Conservation (phyloP, 2,329 filamentous ascomycete species). For the Huntiella omanensis region DNA sequence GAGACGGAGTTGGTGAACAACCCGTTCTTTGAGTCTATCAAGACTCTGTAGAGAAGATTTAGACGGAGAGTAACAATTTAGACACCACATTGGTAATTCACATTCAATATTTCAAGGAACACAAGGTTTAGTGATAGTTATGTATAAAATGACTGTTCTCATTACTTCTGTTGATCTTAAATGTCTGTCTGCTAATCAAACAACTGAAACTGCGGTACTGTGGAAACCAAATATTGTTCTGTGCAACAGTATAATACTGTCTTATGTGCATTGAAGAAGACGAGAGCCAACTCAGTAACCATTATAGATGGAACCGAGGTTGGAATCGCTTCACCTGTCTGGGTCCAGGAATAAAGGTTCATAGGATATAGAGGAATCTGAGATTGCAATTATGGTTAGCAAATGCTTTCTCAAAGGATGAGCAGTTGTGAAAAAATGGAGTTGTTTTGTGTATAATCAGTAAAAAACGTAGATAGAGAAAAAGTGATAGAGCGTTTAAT, state of each 20-base stretch:
- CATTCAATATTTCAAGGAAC: not conserved
- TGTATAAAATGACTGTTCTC: not conserved
- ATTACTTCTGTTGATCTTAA: not conserved
- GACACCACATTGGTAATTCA: not conserved
- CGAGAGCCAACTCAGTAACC: not conserved
- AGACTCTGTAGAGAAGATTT: slow-evolving; percentile 26
- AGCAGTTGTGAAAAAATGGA: slow-evolving; percentile 1
- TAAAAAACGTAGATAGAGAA: slow-evolving; percentile 12
- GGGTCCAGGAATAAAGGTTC: slow-evolving; percentile 7
- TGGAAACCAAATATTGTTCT: too few species aligned
- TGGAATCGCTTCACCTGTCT: slow-evolving; percentile 9
- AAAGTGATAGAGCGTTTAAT: slow-evolving; percentile 11
- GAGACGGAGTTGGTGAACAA: slow-evolving; percentile 47
- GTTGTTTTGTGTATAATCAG: slow-evolving; percentile 9
- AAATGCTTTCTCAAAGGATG: not conserved
- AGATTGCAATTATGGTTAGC: slow-evolving; percentile 8
- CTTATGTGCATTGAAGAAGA: not conserved
- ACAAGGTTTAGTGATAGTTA: not conserved
- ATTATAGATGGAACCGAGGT: not conserved
- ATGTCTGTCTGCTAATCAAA: too few species aligned
- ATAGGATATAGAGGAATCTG: not conserved
- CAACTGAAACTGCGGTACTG: too few species aligned
- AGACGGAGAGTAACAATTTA: not conserved
- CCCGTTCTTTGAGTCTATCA: slow-evolving; percentile 52
- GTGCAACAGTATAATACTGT: too few species aligned